Conservation (phyloP, 805 yeast species). For the Alloascoidea hylecoeti region DNA sequence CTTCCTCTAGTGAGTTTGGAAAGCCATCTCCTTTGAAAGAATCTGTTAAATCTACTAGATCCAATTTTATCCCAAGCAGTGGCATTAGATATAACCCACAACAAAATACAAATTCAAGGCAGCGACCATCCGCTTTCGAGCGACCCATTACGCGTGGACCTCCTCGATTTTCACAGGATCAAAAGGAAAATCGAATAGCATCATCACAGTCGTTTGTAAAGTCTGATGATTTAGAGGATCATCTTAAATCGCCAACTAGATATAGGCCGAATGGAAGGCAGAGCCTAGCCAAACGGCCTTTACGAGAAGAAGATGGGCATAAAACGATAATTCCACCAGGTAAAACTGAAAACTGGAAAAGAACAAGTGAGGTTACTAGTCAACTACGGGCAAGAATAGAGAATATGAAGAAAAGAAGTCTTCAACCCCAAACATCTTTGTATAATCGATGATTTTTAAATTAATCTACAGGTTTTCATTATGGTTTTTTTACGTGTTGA, state of each 20-base stretch:
- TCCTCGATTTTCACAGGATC: too few species aligned
- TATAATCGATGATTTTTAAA: too few species aligned
- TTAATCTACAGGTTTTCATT: too few species aligned
- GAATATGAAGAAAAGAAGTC: constrained; percentile 74
- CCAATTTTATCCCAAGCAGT: too few species aligned
- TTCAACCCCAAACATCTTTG: constrained; percentile 12
- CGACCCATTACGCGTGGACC: not conserved
- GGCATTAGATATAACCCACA: not conserved
- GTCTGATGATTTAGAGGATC: too few species aligned
- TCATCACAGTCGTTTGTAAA: not conserved
- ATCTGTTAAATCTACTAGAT: not conserved
- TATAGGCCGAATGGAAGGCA: too few species aligned
- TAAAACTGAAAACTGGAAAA: constrained; percentile 52
- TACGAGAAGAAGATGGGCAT: not conserved
- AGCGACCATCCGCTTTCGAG: too few species aligned
- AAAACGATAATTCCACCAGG: not conserved
- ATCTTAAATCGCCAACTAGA: too few species aligned
- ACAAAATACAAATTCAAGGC: not conserved
- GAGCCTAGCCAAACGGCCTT: not conserved
- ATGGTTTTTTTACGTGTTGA: too few species aligned
- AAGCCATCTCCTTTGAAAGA: not conserved
- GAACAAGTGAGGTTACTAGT: constrained; percentile 82
- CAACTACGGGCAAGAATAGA: constrained; percentile 80
- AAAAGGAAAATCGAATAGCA: too few species aligned
- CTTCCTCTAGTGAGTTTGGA: not conserved